Conservation (phyloP, 177 flowering plant species). For the Telopea speciosissima region DNA sequence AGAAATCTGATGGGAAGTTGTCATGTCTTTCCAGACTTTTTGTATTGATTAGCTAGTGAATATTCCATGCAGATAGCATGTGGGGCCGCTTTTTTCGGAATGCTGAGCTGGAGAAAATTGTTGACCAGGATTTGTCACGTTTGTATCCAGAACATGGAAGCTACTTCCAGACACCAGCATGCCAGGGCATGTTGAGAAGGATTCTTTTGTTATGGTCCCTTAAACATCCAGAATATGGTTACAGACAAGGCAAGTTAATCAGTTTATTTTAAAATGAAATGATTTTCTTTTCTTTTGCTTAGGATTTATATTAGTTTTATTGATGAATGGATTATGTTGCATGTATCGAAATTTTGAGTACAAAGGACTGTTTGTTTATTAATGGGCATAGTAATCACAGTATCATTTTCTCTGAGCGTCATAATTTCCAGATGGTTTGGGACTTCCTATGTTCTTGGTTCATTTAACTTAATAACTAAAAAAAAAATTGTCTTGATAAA, state of each 20-base stretch:
- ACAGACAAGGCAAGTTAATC: slow-evolving; percentile 67
- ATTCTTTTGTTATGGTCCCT: slow-evolving; percentile 89
- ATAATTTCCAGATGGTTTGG: not conserved
- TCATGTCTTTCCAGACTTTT: not conserved
- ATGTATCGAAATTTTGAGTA: not conserved
- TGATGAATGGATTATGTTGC: not conserved
- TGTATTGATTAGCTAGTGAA: not conserved
- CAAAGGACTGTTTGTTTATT: not conserved
- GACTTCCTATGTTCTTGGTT: not conserved
- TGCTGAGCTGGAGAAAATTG: slow-evolving; percentile 91
- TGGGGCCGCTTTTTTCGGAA: slow-evolving; percentile 90
- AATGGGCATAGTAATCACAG: not conserved
- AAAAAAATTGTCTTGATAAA: too few species aligned
- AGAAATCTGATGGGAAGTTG: not conserved
- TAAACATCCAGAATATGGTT: slow-evolving; percentile 79
- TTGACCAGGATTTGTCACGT: slow-evolving; percentile 89
- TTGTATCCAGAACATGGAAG: slow-evolving; percentile 88
- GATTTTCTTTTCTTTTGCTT: not conserved
- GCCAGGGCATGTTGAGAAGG: slow-evolving; percentile 81
- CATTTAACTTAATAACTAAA: not conserved
- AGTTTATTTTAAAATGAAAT: not conserved
- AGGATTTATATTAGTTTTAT: too few species aligned
- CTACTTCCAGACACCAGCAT: slow-evolving; percentile 77
- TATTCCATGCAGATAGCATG: slow-evolving; percentile 64
- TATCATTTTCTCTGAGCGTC: not conserved